Base-by-base conservation (phyloP, 1,139 yeast species). In the Scheffersomyces titani region DNA sequence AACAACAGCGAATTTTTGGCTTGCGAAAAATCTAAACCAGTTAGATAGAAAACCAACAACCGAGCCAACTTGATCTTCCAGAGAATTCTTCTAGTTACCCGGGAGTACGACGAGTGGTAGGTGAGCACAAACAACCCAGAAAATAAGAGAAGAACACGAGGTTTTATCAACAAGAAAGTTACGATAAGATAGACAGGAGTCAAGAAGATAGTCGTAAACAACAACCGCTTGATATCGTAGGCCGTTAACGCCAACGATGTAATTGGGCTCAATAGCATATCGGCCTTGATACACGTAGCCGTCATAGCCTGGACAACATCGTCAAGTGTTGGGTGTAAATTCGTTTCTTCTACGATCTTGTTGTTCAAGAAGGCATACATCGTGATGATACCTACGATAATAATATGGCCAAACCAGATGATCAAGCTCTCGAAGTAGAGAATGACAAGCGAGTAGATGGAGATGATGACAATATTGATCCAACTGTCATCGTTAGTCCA, bases 401-500 rank as follows among this genome's bases (percentile, higher is more conserved):
- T 73, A 56, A 92, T 69, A 75, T 92, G 97, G 20, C 97, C 98
- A 59, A 88, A 80, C 82, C 91, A 92, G 24, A 85, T 84, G 50
- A 91, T 83, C 57, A 92, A 74, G 24, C 78, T 73, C 66, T 92
- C 96, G 68, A 90, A 89, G 71, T 93, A 91, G 40, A 90, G 74
- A 36, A 91, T 91, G 11, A 82, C 68, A 9, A 89, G 75, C 1
- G 86, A 76, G 71, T 84, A 88, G 18, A 80, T 63, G 21, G 86
- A 76, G 40, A 90, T 84, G 50, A 89, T 67, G 44, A 91, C 78
- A 30, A 90, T 76, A 63, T 92, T 87, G 59, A 88, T 75, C 92
- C 96, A 92, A 51, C 83, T 80, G 70, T 92, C 96, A 50, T 89
- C 93, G 59, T 88, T 88, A 1, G 98, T 91, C 99, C 99, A 94